Conservation (phyloP, 2,329 filamentous ascomycete species). For the Cladosporium velox region DNA sequence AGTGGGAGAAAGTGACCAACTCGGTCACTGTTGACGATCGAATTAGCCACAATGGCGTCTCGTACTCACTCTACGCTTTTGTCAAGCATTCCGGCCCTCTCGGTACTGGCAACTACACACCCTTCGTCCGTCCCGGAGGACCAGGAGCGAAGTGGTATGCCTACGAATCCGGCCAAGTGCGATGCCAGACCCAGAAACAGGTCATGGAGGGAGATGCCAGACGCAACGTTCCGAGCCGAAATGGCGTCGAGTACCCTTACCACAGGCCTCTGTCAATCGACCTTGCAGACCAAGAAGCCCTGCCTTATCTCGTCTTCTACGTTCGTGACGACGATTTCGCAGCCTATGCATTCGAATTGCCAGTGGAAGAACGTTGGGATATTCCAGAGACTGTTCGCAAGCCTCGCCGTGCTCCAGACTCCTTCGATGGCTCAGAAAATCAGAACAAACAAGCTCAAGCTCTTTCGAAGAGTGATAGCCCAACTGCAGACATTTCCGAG, state of each 20-base stretch:
- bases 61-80: conserved; percentile 62
- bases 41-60: conserved; percentile 49
- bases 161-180: conserved; percentile 56
- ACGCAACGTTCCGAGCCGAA: neutral
- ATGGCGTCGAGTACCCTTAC: neutral
- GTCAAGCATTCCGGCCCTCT: conserved; percentile 61
- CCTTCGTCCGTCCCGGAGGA: conserved; percentile 60
- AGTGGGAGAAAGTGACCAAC: conserved; percentile 60
- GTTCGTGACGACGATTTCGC: conserved; percentile 52
- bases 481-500: neutral
- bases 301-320: conserved; percentile 60
- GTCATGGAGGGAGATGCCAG: conserved; percentile 38
- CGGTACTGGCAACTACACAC: conserved; percentile 60
- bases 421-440: neutral
- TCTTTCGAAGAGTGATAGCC: conserved; percentile 3
- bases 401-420: conserved; percentile 5
- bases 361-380: conserved; percentile 23
- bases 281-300: conserved; percentile 21
- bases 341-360: conserved; percentile 39
- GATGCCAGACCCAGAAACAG: conserved; percentile 58
- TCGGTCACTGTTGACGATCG: conserved; percentile 59
- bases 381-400: conserved; percentile 17
- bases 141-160: conserved; percentile 60
- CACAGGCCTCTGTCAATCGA: conserved; percentile 15
- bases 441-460: neutral